A percentile compares a stretch with the other conserved stretches of the same genome.
Conservation (phyloP, 805 yeast genomes). For the Grigorovia transvaalensis region DNA sequence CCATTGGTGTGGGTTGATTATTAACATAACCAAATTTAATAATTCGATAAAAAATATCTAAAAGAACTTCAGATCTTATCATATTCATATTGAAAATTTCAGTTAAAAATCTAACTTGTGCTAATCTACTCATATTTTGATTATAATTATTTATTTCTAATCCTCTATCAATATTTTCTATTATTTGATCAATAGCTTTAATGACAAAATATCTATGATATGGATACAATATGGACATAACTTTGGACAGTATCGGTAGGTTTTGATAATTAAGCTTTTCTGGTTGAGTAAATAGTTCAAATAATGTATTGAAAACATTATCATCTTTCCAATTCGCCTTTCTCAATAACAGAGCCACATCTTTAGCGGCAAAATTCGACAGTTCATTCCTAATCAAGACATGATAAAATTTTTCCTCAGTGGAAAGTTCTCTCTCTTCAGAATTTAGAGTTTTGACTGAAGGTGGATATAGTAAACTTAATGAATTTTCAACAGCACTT, state of each 20-base stretch:
- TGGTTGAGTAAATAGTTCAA: slow-evolving; percentile 43
- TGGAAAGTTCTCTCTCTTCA: slow-evolving; percentile 23
- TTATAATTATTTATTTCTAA: slow-evolving; percentile 55
- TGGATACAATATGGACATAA: slow-evolving; percentile 31
- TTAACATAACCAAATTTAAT: slow-evolving; percentile 56
- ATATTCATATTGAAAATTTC: slow-evolving; percentile 43
- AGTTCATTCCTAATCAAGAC: slow-evolving; percentile 45
- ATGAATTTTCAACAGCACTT: slow-evolving; percentile 46
- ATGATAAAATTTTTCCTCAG: slow-evolving; percentile 40
- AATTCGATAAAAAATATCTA: slow-evolving; percentile 45
- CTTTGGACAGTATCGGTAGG: slow-evolving; percentile 38
- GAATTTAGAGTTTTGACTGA: slow-evolving; percentile 29
- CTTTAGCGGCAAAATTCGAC: slow-evolving; percentile 26
- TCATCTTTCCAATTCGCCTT: slow-evolving; percentile 39
- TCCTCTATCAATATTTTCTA: slow-evolving; percentile 57
- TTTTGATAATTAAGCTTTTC: slow-evolving; percentile 52
- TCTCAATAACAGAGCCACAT: slow-evolving; percentile 31
- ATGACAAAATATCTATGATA: slow-evolving; percentile 34
- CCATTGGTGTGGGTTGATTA: slow-evolving; percentile 42
- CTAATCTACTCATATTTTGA: slow-evolving; percentile 47
- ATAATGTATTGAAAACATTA: slow-evolving; percentile 27
- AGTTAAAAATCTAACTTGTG: slow-evolving; percentile 51
- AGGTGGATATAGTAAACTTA: slow-evolving; percentile 49
- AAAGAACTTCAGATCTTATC: slow-evolving; percentile 36
- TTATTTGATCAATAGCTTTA: slow-evolving; percentile 45